These are phyloP conservation scores for Sphaerostilbella broomeana DNA, from an alignment of 2,329 filamentous ascomycete species.

Conservation along the genomic window DNA sequence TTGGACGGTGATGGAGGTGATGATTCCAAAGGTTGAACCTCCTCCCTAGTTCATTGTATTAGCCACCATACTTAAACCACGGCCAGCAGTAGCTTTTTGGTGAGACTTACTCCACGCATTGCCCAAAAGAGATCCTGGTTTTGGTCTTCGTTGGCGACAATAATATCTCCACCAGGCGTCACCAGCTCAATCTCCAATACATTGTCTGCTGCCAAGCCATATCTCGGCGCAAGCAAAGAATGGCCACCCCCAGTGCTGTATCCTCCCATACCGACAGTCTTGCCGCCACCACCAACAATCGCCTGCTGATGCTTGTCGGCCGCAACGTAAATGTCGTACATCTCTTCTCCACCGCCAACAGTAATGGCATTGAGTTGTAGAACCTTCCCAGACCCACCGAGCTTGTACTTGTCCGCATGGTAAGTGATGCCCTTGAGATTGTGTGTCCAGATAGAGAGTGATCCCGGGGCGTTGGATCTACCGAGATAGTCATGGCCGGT, in stretches of 20 bases:
- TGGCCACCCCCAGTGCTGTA: constrained; percentile 58
- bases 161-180: constrained; percentile 41
- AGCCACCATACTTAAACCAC: too few relatives aligned
- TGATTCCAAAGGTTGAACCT: constrained; percentile 54
- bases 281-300: constrained; percentile 49
- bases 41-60: constrained; percentile 38
- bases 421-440: constrained; percentile 35
- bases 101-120: constrained; percentile 43
- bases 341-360: constrained; percentile 46
- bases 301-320: constrained; percentile 39
- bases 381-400: constrained; percentile 32
- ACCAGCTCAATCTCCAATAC: constrained; percentile 54
- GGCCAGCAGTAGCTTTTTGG: too few relatives aligned
- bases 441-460: constrained; percentile 49
- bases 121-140: constrained; percentile 59
- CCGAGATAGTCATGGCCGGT: constrained; percentile 40
- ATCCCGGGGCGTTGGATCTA: constrained; percentile 41
- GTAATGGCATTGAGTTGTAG: constrained; percentile 46
- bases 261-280: constrained; percentile 53
- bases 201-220: constrained; percentile 57
- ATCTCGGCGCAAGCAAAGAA: constrained; percentile 42
- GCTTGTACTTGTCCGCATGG: constrained; percentile 34
- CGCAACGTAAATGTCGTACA: constrained; percentile 40
- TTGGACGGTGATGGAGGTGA: constrained; percentile 50
- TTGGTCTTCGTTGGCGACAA: constrained; percentile 45